These are phyloP conservation scores for Boeremia lycopersici DNA, from an alignment of 2,329 filamentous ascomycete species.

Conservation along the genomic window DNA sequence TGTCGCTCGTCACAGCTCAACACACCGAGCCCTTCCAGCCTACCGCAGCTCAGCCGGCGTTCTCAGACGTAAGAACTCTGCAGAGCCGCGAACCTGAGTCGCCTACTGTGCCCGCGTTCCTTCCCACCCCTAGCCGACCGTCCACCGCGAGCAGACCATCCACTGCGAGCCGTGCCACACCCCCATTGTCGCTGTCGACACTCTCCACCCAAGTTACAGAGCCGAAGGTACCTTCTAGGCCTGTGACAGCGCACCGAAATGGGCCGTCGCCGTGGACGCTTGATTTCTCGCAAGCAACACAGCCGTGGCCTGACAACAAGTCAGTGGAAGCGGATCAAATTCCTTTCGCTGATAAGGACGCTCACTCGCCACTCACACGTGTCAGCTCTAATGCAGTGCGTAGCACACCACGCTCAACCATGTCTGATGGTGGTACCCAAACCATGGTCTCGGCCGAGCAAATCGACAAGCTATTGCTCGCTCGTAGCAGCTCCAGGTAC, in stretches of 20 bases:
- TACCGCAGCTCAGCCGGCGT: constrained; percentile 3
- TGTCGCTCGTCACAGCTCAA: constrained; percentile 34
- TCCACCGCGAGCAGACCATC: constrained; percentile 38
- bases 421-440: constrained; percentile 76
- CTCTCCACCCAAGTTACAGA: constrained; percentile 38
- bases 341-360: constrained; percentile 18
- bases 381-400: constrained; percentile 32
- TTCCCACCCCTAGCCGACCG: constrained; percentile 40
- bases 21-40: constrained; percentile 39
- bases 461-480: constrained; percentile 76
- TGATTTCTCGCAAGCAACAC: constrained; percentile 52
- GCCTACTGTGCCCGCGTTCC: constrained; percentile 40
- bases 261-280: constrained; percentile 32
- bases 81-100: constrained; percentile 45
- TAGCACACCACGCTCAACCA: constrained; percentile 45
- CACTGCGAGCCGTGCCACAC: constrained; percentile 31
- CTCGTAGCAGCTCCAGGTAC: constrained; percentile 50
- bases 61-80: constrained; percentile 37
- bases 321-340: constrained; percentile 5
- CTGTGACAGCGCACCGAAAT: constrained; percentile 38
- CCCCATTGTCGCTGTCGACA: constrained; percentile 33
- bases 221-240: constrained; percentile 36
- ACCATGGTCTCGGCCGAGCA: constrained; percentile 81
- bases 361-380: constrained; percentile 30
- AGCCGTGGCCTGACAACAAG: constrained; percentile 52